These are phyloP conservation scores for Penicillium riverlandense DNA, from an alignment of 495 filamentous ascomycete genomes.

Conservation along the genomic window DNA sequence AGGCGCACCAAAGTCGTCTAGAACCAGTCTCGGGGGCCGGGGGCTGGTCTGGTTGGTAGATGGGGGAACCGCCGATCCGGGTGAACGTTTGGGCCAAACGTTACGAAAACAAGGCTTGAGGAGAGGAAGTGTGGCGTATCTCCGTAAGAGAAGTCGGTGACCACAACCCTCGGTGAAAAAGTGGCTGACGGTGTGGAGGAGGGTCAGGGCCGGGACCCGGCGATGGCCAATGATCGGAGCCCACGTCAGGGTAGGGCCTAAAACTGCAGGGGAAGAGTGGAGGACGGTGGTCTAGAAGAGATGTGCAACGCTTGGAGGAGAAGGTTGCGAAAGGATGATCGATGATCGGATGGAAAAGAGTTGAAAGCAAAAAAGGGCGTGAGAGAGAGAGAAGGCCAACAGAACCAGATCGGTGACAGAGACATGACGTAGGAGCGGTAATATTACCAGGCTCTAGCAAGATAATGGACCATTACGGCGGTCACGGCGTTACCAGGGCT, in stretches of 20 bases:
- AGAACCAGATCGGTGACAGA: background rate
- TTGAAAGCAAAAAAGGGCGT: background rate
- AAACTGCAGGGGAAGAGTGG: slow-evolving; percentile 18
- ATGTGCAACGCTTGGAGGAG: slow-evolving; percentile 4
- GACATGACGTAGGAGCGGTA: too few species aligned
- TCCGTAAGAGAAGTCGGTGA: slow-evolving; percentile 19
- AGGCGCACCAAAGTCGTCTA: slow-evolving; percentile 26
- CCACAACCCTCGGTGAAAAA: slow-evolving; percentile 18
- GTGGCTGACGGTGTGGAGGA: slow-evolving; percentile 15
- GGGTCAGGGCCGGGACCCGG: slow-evolving; percentile 21
- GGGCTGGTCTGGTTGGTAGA: slow-evolving; percentile 17
- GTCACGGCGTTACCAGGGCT: too few species aligned
- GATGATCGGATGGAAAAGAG: background rate
- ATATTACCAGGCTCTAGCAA: too few species aligned
- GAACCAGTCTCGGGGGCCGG: slow-evolving; percentile 18
- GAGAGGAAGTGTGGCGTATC: slow-evolving; percentile 15
- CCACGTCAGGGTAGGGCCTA: slow-evolving; percentile 33
- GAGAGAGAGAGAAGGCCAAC: background rate
- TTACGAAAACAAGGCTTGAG: background rate
- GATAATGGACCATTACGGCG: too few species aligned
- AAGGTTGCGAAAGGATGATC: slow-evolving; percentile 1
- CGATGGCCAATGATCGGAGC: slow-evolving; percentile 30
- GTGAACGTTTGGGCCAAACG: slow-evolving; percentile 19
- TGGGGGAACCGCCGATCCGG: slow-evolving; percentile 21
- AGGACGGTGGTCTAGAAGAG: slow-evolving; percentile 17